Evolutionary conservation across 2,329 filamentous ascomycete species (phyloP).

Genomic region (Arthrobotrys sphaeroides): DNA sequence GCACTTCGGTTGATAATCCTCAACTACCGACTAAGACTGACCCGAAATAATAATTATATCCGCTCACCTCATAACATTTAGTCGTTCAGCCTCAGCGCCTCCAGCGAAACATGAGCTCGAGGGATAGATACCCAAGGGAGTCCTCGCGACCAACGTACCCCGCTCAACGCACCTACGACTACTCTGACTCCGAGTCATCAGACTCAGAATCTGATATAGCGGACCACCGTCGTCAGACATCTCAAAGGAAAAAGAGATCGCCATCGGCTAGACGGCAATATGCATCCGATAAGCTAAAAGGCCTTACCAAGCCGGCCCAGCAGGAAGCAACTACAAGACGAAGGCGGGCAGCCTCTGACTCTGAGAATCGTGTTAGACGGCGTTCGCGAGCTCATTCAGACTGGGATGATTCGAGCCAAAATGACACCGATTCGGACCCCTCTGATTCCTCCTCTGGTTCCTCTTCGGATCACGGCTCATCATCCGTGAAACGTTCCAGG

Average conservation of each 20-base stretch:
- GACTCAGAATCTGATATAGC: slow-evolving; percentile 12
- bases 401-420: background rate
- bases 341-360: slow-evolving; percentile 18
- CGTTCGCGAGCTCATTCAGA: slow-evolving; percentile 5
- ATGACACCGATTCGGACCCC: background rate
- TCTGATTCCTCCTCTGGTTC: background rate
- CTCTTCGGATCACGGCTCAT: slow-evolving; percentile 7
- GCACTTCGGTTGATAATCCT: background rate
- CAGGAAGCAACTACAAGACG: background rate
- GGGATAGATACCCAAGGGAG: background rate
- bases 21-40: background rate
- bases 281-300: slow-evolving; percentile 25
- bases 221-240: background rate
- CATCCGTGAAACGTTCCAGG: slow-evolving; percentile 7
- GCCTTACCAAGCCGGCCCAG: slow-evolving; percentile 3
- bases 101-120: slow-evolving; percentile 1
- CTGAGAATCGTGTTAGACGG: slow-evolving; percentile 9
- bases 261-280: slow-evolving; percentile 35
- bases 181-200: slow-evolving; percentile 17
- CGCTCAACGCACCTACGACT: background rate
- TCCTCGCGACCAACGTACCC: background rate
- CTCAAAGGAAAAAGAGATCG: background rate
- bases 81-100: background rate
- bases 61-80: background rate
- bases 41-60: background rate